phyloP scores from a whole-genome alignment of 2,329 filamentous ascomycete species.

The Pseudocercospora fuligena region DNA sequence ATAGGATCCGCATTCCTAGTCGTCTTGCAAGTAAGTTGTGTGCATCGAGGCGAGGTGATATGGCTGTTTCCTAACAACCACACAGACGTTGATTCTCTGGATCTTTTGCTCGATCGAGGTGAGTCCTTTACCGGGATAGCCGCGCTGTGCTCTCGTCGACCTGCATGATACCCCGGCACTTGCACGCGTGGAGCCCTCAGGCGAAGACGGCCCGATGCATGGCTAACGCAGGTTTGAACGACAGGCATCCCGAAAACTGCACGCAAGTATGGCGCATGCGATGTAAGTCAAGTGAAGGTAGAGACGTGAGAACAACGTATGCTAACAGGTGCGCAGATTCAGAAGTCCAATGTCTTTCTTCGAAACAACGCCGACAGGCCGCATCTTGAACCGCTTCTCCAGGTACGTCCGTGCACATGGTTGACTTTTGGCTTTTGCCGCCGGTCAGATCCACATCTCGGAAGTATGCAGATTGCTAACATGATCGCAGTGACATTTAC shows the following conservation, averaged over 20 bases:
- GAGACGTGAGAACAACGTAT: not conserved
- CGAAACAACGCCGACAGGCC: constrained; percentile 93
- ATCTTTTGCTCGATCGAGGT: constrained; percentile 99
- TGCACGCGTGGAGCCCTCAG: constrained; percentile 27
- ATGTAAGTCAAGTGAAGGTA: constrained; percentile 20
- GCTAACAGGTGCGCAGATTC: constrained; percentile 57
- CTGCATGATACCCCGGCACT: constrained; percentile 22
- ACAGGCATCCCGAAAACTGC: constrained; percentile 89
- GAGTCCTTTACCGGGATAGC: constrained; percentile 39
- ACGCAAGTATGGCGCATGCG: constrained; percentile 65
- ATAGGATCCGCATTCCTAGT: constrained; percentile 84
- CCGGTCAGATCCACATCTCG: constrained; percentile 8
- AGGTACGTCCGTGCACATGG: constrained; percentile 52
- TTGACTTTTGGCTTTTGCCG: constrained; percentile 8
- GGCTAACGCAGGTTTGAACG: constrained; percentile 29
- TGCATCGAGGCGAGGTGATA: constrained; percentile 8
- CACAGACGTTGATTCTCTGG: constrained; percentile 92
- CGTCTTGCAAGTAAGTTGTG: constrained; percentile 66
- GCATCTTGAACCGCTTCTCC: constrained; percentile 95
- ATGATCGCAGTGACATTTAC: constrained; percentile 26
- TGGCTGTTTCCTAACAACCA: not conserved
- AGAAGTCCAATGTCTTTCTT: constrained; percentile 98
- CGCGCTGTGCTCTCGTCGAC: constrained; percentile 16
- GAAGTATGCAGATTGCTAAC: constrained; percentile 1
- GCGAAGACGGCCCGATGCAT: constrained; percentile 30